A percentile compares a stretch with the other conserved stretches of the same genome.
Conservation (phyloP, 2,329 filamentous ascomycete species). For the Fusarium subtropicale region DNA sequence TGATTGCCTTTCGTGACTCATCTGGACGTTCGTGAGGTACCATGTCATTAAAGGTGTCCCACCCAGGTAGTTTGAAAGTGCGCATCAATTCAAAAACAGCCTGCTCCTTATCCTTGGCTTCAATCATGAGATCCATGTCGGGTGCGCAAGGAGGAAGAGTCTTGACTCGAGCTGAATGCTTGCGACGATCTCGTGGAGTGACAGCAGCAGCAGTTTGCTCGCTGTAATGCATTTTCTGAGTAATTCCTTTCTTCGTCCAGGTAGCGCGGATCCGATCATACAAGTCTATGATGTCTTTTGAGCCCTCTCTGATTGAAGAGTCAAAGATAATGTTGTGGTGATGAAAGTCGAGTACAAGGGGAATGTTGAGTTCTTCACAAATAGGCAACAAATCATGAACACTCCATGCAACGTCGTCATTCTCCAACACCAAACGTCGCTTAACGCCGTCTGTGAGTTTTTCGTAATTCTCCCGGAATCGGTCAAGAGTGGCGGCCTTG, state of each 20-base stretch:
- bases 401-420: slow-evolving; percentile 93
- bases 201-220: slow-evolving; percentile 75
- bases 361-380: slow-evolving; percentile 94
- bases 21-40: slow-evolving; percentile 81
- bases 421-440: slow-evolving; percentile 86
- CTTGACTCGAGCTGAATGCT: slow-evolving; percentile 83
- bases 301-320: slow-evolving; percentile 80
- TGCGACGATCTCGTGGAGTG: slow-evolving; percentile 81
- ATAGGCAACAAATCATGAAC: slow-evolving; percentile 90
- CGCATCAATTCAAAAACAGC: slow-evolving; percentile 95
- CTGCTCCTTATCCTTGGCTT: slow-evolving; percentile 98
- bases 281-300: slow-evolving; percentile 78
- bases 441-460: slow-evolving; percentile 77
- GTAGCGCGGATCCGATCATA: slow-evolving; percentile 84
- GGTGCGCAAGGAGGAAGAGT: slow-evolving; percentile 83
- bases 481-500: slow-evolving; percentile 79
- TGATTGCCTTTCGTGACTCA: slow-evolving; percentile 67
- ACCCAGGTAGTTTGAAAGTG: slow-evolving; percentile 84
- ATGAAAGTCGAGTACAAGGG: slow-evolving; percentile 90
- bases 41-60: slow-evolving; percentile 79
- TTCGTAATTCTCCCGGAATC: slow-evolving; percentile 81
- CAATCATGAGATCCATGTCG: slow-evolving; percentile 98
- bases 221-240: slow-evolving; percentile 97
- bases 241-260: slow-evolving; percentile 86
- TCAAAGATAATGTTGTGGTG: slow-evolving; percentile 97